Evolutionary conservation across 306 rosid genomes (phyloP).

Genomic region (Prunus armeniaca): DNA sequence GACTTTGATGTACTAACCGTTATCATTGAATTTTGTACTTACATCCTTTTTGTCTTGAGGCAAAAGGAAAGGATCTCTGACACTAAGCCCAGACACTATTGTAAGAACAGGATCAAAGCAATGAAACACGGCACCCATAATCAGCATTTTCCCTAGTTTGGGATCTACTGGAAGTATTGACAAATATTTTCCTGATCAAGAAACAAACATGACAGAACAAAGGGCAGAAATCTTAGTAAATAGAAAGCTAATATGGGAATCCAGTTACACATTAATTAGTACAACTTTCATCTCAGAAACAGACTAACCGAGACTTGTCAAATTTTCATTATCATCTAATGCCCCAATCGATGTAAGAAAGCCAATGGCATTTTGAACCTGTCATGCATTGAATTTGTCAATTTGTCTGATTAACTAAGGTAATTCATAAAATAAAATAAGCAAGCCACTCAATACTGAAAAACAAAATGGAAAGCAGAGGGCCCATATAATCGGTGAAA

Average conservation of each 20-base stretch:
- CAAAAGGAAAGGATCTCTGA: slow-evolving; percentile 95
- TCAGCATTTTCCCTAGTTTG: slow-evolving; percentile 92
- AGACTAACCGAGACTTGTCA: slow-evolving; percentile 80
- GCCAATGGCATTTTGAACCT: slow-evolving; percentile 95
- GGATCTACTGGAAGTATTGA: slow-evolving; percentile 96
- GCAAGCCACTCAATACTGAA: background rate
- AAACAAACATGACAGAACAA: slow-evolving; percentile 11
- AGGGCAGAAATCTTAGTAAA: background rate
- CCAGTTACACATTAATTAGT: background rate
- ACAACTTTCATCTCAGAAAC: slow-evolving; percentile 17
- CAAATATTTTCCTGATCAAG: slow-evolving; percentile 72
- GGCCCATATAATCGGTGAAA: background rate
- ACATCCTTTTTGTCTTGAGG: slow-evolving; percentile 97
- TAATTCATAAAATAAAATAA: background rate
- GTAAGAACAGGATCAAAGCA: slow-evolving; percentile 99
- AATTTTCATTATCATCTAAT: slow-evolving; percentile 79
- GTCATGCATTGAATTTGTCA: slow-evolving; percentile 28
- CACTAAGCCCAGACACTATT: slow-evolving; percentile 87
- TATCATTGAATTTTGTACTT: slow-evolving; percentile 34
- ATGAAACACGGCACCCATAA: slow-evolving; percentile 89
- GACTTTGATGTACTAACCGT: slow-evolving; percentile 12
- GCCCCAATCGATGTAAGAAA: slow-evolving; percentile 94
- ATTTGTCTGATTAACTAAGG: background rate
- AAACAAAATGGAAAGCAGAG: background rate
- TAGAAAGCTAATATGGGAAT: background rate